Evolutionary conservation across 2,329 filamentous ascomycete species (phyloP).

Genomic region (Talaromyces pinophilus): DNA sequence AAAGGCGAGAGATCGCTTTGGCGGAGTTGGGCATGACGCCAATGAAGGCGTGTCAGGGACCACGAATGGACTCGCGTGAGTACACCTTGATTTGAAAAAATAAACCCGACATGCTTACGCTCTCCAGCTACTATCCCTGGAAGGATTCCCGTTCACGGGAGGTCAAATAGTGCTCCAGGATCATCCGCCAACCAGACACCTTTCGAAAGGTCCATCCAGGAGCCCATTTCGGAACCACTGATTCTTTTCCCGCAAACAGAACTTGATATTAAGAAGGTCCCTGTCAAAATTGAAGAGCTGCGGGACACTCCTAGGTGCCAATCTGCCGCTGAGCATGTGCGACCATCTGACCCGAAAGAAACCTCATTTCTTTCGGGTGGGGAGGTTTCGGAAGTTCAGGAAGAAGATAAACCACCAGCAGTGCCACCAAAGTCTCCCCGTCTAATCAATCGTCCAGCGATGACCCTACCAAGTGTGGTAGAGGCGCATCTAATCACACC

Average conservation of each 20-base stretch:
- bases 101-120: neutral
- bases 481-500: neutral
- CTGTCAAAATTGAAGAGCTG: neutral
- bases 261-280: neutral
- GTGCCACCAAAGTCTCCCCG: constrained; percentile 35
- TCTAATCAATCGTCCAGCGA: constrained; percentile 21
- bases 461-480: neutral
- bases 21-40: constrained; percentile 25
- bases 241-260: constrained; percentile 20
- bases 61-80: constrained; percentile 33
- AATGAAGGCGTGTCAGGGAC: constrained; percentile 27
- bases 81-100: neutral
- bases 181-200: constrained; percentile 22
- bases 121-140: constrained; percentile 34
- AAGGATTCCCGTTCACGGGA: constrained; percentile 30
- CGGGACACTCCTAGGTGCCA: neutral
- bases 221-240: constrained; percentile 23
- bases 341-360: neutral
- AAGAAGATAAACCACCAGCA: constrained; percentile 27
- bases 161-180: constrained; percentile 32
- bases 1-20: constrained; percentile 28
- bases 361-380: neutral
- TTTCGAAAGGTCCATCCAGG: constrained; percentile 18
- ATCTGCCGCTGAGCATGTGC: neutral
- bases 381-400: neutral